Percentiles rank a stretch among this genome's conserved stretches.
phyloP scores from a whole-genome alignment of 2,329 filamentous ascomycete species.

The Fonsecaea multimorphosa region DNA sequence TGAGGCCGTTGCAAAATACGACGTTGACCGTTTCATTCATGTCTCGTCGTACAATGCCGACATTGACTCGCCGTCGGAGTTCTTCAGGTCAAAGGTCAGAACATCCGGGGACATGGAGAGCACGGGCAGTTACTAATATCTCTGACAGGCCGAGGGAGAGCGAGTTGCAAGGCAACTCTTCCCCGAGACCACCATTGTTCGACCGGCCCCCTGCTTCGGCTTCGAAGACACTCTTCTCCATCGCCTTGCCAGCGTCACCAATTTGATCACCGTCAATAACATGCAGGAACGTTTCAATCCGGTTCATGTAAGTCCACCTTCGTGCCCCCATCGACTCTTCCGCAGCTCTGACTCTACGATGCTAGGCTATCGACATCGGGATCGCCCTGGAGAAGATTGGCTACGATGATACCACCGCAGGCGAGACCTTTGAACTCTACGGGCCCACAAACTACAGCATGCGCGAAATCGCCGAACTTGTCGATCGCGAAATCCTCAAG shows the following conservation, averaged over 20 bases:
- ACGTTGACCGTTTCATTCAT: constrained; percentile 95
- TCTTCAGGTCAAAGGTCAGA: constrained; percentile 83
- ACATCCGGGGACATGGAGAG: constrained; percentile 27
- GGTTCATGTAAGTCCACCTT: constrained; percentile 73
- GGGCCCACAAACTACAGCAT: constrained; percentile 92
- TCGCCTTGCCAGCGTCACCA: constrained; percentile 78
- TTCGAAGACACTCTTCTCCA: constrained; percentile 93
- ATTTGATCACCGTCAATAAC: constrained; percentile 88
- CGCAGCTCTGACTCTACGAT: not conserved
- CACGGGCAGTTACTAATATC: constrained; percentile 1
- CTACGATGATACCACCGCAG: constrained; percentile 86
- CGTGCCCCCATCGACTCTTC: not conserved
- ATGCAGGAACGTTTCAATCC: constrained; percentile 91
- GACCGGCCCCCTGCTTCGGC: constrained; percentile 90
- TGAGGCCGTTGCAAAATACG: constrained; percentile 95
- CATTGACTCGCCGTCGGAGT: constrained; percentile 80
- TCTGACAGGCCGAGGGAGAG: constrained; percentile 73
- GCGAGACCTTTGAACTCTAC: constrained; percentile 92
- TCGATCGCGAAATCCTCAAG: constrained; percentile 92
- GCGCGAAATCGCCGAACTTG: constrained; percentile 81
- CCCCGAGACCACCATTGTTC: constrained; percentile 95
- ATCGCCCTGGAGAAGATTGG: constrained; percentile 87
- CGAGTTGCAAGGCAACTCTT: constrained; percentile 84
- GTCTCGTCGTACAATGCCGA: constrained; percentile 93
- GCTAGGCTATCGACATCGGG: constrained; percentile 86